phyloP scores from a whole-genome alignment of 2,329 filamentous ascomycete genomes.

The Penicillium sclerotiorum region DNA sequence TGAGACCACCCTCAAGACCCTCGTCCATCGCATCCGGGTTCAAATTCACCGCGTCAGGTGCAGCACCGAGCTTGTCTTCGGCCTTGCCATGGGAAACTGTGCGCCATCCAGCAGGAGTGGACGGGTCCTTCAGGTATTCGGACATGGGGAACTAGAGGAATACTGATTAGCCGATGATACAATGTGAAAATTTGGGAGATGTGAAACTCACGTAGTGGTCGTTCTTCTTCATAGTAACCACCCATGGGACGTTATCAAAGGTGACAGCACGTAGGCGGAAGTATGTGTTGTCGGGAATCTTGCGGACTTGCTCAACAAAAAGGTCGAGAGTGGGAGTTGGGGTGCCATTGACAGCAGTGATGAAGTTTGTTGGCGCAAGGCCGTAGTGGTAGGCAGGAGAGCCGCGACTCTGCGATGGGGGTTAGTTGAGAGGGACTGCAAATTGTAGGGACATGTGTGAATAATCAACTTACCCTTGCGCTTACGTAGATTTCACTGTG shows the following conservation, averaged over 20 bases:
- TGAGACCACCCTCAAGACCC: constrained; percentile 36
- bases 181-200: neutral
- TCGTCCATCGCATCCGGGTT: constrained; percentile 53
- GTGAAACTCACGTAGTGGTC: constrained; percentile 73
- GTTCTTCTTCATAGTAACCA: constrained; percentile 99
- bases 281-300: constrained; percentile 95
- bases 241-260: constrained; percentile 97
- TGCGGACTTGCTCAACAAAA: constrained; percentile 79
- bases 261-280: constrained; percentile 97
- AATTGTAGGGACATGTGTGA: neutral
- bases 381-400: constrained; percentile 88
- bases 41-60: constrained; percentile 44
- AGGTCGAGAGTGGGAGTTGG: constrained; percentile 78
- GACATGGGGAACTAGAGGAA: constrained; percentile 63
- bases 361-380: constrained; percentile 93
- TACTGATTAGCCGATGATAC: too few relatives aligned
- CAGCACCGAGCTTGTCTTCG: constrained; percentile 34
- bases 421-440: constrained; percentile 4
- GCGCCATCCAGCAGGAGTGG: constrained; percentile 58
- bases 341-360: constrained; percentile 91
- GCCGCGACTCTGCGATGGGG: constrained; percentile 62
- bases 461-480: constrained; percentile 58
- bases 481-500: constrained; percentile 97
- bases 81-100: constrained; percentile 59
- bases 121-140: constrained; percentile 63